Evolutionary conservation across 345 rosid genomes (phyloP), one percentile per base, ranked within the genome.

Genomic region (Triadica sebifera): DNA sequence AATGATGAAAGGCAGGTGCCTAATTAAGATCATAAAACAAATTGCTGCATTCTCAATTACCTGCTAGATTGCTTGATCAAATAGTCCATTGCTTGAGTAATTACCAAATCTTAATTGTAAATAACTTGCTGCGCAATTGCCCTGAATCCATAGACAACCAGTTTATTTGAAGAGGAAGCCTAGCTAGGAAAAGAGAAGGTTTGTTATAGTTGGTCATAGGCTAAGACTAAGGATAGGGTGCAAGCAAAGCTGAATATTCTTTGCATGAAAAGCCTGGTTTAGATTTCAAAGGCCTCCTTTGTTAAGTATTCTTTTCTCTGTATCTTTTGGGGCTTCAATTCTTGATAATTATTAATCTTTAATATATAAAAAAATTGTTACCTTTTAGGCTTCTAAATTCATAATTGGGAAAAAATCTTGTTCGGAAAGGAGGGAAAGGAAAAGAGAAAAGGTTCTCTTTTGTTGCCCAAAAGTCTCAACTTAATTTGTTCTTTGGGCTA

Each of bases 161-260:
- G 80, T 59, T 75, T 76, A 77, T 82, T 73, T 78, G 81, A 83
- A 80, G 79, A 74, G 63, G 75, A 80, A 71, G 70, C 70, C 43
- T 53, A 41, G n/a, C 20, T 19, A 1, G 43, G 49, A 29, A 68
- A 64, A 43, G 61, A 22, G 67, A 65, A 13, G 69, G 46, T n/a
- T 62, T 76, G 46, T 1, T 39, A 17, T 20, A 38, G 51, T 56
- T 65, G 65, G 65, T 17, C 1, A 66, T 72, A 56, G 81, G 82
- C 24, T 62, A 16, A 55, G 56, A 62, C 3, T 60, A 68, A 49
- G n/a, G 49, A 17, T 10, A 25, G 71, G 22, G 70, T 24, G 66
- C 78, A 82, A 71, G 84, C 80, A 82, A 80, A 65, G 82, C 77
- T 70, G 29, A 39, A 67, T 72, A 81, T 85, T 72, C 88, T 79